Percentiles rank a stretch among this genome's conserved stretches.
Conservation (phyloP, 495 filamentous ascomycete species). For the Penicillium cosmopolitanum region DNA sequence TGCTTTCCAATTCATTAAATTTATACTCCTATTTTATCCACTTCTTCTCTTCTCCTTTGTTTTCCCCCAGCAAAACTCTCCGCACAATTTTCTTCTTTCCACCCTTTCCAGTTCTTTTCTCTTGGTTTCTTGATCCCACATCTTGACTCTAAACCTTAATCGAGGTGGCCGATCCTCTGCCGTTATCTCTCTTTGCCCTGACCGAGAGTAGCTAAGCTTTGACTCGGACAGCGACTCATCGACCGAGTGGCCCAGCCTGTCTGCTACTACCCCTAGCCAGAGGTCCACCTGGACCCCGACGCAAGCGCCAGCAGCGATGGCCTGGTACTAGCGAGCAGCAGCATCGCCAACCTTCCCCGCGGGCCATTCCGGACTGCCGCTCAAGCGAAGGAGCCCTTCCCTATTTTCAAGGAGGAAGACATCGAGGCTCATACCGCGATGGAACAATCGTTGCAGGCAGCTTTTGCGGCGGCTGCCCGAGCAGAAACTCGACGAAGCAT, state of each 20-base stretch:
- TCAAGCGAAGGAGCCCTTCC: conserved; percentile 33
- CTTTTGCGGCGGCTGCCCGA: conserved; percentile 31
- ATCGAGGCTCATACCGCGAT: neutral
- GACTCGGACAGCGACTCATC: too few relatives aligned
- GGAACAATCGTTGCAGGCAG: conserved; percentile 23
- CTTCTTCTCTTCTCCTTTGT: neutral
- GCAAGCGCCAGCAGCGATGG: neutral
- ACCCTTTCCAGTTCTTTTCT: neutral
- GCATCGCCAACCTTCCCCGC: neutral
- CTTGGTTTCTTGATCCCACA: neutral
- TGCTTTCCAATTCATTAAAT: neutral
- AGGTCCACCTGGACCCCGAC: too few relatives aligned
- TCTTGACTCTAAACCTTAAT: too few relatives aligned
- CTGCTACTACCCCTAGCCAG: too few relatives aligned
- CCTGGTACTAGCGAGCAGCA: too few relatives aligned
- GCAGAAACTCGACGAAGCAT: conserved; percentile 18
- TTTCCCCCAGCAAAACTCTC: too few relatives aligned
- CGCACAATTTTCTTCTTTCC: too few relatives aligned
- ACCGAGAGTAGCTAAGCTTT: too few relatives aligned
- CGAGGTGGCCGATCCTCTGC: too few relatives aligned
- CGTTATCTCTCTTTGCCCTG: too few relatives aligned
- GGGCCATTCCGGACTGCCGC: neutral
- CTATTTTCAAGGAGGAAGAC: conserved; percentile 32
- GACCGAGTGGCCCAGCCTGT: too few relatives aligned
- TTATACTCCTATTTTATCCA: conserved; percentile 3